Conservation (phyloP, 768 basidiomycete genomes). For the Russula vinacea region DNA sequence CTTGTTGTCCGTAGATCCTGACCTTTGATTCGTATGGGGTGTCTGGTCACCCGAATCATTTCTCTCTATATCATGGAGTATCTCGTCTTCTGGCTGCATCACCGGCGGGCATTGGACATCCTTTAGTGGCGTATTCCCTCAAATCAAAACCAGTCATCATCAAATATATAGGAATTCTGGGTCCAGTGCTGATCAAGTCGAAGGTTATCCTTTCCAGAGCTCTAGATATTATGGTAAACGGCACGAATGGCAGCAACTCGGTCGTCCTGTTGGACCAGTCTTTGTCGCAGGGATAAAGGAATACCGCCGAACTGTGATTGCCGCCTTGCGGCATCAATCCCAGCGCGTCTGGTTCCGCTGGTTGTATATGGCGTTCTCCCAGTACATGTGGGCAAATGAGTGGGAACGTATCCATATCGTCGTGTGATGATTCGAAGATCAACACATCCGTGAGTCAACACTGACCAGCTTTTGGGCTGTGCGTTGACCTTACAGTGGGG, state of each 20-base stretch:
- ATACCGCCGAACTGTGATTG: constrained; percentile 56
- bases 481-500: neutral
- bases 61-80: constrained; percentile 59
- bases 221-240: constrained; percentile 15
- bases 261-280: constrained; percentile 36
- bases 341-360: constrained; percentile 91
- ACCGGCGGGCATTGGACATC: constrained; percentile 22
- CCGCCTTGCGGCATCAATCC: constrained; percentile 69
- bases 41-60: constrained; percentile 86
- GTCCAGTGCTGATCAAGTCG: constrained; percentile 50
- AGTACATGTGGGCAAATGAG: constrained; percentile 93
- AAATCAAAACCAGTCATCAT: constrained; percentile 50
- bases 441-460: neutral
- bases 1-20: constrained; percentile 55
- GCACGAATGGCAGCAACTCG: constrained; percentile 7
- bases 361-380: constrained; percentile 73
- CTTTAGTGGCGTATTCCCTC: constrained; percentile 52
- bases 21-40: constrained; percentile 80
- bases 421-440: neutral
- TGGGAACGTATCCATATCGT: constrained; percentile 55
- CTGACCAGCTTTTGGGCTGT: neutral
- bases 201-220: constrained; percentile 34
- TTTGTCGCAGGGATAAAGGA: constrained; percentile 57
- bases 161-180: constrained; percentile 65
- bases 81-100: constrained; percentile 40